Percentiles rank a stretch among this genome's conserved stretches.
phyloP scores from a whole-genome alignment of 108 stramenopile species.

The Nannochloropsis salina region DNA sequence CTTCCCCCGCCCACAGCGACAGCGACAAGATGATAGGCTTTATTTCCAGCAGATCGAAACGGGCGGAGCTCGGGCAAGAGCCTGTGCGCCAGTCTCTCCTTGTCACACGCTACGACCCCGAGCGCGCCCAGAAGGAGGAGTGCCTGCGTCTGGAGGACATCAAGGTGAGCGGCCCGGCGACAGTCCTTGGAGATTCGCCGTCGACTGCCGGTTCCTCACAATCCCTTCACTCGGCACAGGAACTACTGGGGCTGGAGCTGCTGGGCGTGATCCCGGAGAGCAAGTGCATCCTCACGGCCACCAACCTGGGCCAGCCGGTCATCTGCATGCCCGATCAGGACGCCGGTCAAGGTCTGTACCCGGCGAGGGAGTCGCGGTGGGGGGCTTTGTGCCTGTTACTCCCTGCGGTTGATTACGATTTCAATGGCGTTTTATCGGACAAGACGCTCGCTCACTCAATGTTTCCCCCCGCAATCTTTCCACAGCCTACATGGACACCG shows the following conservation, averaged over 20 bases:
- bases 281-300: conserved; percentile 61
- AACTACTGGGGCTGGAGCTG: conserved; percentile 60
- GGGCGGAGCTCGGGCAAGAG: conserved; percentile 55
- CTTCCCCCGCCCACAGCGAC: conserved; percentile 31
- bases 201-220: no score
- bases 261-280: conserved; percentile 63
- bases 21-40: conserved; percentile 71
- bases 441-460: neutral
- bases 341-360: conserved; percentile 53
- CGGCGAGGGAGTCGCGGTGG: neutral
- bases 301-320: conserved; percentile 62
- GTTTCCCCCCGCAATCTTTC: neutral
- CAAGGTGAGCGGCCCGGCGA: neutral
- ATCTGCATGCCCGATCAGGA: conserved; percentile 49
- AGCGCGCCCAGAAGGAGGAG: conserved; percentile 55
- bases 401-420: neutral
- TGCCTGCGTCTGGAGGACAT: conserved; percentile 55
- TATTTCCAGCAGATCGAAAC: conserved; percentile 53
- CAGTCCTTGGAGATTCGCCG: no score
- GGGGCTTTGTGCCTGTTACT: neutral
- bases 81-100: conserved; percentile 54
- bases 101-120: conserved; percentile 62
- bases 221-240: conserved; percentile 28
- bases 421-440: no score
- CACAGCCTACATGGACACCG: conserved; percentile 33